Percentiles rank a stretch among this genome's conserved stretches.
Conservation (phyloP, 345 rosid species). For the Bruguiera parviflora region DNA sequence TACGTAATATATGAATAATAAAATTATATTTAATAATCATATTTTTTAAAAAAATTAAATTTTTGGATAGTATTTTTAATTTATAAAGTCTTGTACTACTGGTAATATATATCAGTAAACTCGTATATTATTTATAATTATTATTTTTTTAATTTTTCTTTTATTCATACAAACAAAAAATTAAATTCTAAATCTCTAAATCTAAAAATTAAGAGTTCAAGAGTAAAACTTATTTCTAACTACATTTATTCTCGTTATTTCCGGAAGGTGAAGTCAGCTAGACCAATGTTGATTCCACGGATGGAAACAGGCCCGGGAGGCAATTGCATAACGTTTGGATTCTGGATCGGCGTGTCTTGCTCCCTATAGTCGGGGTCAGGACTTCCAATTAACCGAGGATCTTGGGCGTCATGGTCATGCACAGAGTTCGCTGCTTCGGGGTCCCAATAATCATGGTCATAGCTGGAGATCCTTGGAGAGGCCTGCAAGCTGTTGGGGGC, state of each 20-base stretch:
- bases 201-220: not conserved
- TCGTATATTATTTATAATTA: too few species aligned
- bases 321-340: conserved; percentile 19
- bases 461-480: conserved; percentile 39
- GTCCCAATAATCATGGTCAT: conserved; percentile 40
- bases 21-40: too few species aligned
- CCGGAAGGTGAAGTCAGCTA: conserved; percentile 25
- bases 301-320: conserved; percentile 22
- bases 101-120: too few species aligned
- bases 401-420: conserved; percentile 20
- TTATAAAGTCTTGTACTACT: too few species aligned
- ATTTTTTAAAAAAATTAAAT: too few species aligned
- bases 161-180: too few species aligned
- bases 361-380: conserved; percentile 15
- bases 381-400: conserved; percentile 8
- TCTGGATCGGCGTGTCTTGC: conserved; percentile 15
- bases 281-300: conserved; percentile 7
- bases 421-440: conserved; percentile 46
- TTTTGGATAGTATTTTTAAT: too few species aligned
- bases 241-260: not conserved
- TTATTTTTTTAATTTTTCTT: too few species aligned
- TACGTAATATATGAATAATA: too few species aligned
- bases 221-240: too few species aligned
- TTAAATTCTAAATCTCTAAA: not conserved
- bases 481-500: conserved; percentile 35